Conservation (phyloP, 2,329 filamentous ascomycete species). For the Septoria linicola region DNA sequence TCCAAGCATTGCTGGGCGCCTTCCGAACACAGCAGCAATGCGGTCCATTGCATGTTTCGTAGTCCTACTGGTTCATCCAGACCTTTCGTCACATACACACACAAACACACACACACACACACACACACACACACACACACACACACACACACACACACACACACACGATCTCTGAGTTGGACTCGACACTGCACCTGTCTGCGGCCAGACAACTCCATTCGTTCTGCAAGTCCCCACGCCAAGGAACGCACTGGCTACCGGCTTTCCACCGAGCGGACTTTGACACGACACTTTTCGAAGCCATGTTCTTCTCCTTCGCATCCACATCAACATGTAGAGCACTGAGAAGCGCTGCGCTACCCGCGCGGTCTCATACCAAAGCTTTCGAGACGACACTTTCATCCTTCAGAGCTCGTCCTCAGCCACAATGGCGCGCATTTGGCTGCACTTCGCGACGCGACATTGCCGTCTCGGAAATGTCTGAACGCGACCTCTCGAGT, state of each 20-base stretch:
- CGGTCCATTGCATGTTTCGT: background rate
- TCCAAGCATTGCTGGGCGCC: background rate
- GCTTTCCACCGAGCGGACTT: constrained; percentile 6
- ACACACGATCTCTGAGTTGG: too few species aligned
- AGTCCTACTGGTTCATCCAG: too few species aligned
- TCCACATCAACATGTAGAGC: constrained; percentile 14
- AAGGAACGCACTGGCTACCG: constrained; percentile 9
- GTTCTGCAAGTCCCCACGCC: constrained; percentile 6
- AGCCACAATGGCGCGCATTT: constrained; percentile 33
- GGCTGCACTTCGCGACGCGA: constrained; percentile 36
- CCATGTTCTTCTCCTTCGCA: constrained; percentile 12
- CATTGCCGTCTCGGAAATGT: constrained; percentile 49
- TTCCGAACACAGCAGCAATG: background rate
- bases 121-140: too few species aligned
- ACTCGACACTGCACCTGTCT: too few species aligned
- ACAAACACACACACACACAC: too few species aligned
- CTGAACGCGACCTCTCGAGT: constrained; percentile 51
- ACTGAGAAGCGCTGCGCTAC: constrained; percentile 1
- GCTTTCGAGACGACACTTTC: background rate
- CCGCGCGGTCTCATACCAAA: background rate
- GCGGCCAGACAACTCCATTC: background rate
- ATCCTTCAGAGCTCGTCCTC: background rate
- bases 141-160: too few species aligned
- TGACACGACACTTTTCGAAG: constrained; percentile 7
- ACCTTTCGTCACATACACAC: too few species aligned